These are phyloP conservation scores for Dentipellis fragilis DNA, from an alignment of 768 basidiomycete genomes.

Conservation along the genomic window DNA sequence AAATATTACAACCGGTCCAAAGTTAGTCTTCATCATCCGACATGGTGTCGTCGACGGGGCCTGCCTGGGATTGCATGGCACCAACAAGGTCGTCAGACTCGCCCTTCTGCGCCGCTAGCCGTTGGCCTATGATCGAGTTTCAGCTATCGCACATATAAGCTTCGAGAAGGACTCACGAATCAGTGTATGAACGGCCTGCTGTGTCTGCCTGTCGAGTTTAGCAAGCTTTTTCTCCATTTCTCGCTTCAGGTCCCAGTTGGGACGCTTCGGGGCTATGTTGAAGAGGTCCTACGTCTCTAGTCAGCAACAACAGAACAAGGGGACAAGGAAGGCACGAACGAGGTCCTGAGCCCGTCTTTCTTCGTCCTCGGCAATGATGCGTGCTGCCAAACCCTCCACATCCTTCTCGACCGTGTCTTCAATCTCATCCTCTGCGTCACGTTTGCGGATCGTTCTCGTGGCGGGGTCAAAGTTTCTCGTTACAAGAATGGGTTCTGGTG, in stretches of 20 bases:
- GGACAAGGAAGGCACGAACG: slow-evolving; percentile 33
- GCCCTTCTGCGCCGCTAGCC: slow-evolving; percentile 72
- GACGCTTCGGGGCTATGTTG: slow-evolving; percentile 94
- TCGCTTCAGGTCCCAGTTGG: slow-evolving; percentile 93
- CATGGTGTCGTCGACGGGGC: slow-evolving; percentile 36
- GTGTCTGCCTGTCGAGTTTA: slow-evolving; percentile 84
- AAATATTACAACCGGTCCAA: not conserved
- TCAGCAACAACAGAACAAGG: not conserved
- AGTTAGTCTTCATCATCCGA: slow-evolving; percentile 57
- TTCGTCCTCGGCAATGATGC: slow-evolving; percentile 82
- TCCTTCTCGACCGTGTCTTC: slow-evolving; percentile 84
- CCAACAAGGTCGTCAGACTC: slow-evolving; percentile 72
- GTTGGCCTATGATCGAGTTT: slow-evolving; percentile 42
- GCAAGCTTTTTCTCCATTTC: slow-evolving; percentile 86
- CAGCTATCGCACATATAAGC: not conserved
- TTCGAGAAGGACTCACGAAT: slow-evolving; percentile 61
- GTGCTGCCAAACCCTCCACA: slow-evolving; percentile 75
- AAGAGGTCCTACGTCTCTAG: slow-evolving; percentile 63
- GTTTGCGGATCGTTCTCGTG: slow-evolving; percentile 69
- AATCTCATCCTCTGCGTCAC: slow-evolving; percentile 43
- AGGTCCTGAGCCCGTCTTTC: slow-evolving; percentile 78
- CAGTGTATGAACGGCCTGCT: slow-evolving; percentile 84
- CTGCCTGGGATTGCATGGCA: slow-evolving; percentile 69
- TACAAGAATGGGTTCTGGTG: slow-evolving; percentile 41
- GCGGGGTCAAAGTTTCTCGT: slow-evolving; percentile 87